Evolutionary conservation across 164 flowering plant genomes (phyloP).

Genomic region (Umbilicus rupestris): DNA sequence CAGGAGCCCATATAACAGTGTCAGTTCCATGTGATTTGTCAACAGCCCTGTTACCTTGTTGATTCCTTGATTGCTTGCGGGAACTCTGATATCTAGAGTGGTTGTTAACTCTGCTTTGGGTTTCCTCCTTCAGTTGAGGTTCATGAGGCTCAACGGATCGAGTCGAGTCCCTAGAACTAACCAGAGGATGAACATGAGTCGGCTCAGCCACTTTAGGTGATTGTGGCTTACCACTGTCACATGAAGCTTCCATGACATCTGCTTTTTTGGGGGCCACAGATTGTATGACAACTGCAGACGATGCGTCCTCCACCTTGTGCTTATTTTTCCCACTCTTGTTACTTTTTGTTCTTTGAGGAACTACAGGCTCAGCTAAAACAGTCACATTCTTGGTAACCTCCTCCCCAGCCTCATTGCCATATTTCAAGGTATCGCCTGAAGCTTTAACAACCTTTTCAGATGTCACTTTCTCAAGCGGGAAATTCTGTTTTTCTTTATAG

Average conservation of each 20-base stretch:
- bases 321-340: constrained; percentile 46
- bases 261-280: constrained; percentile 20
- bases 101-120: constrained; percentile 26
- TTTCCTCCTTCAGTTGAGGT: constrained; percentile 38
- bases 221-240: constrained; percentile 24
- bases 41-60: constrained; percentile 29
- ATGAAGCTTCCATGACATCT: constrained; percentile 16
- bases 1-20: constrained; percentile 89
- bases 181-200: constrained; percentile 16
- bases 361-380: constrained; percentile 22
- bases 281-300: constrained; percentile 15
- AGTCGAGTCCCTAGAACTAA: constrained; percentile 19
- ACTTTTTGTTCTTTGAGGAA: constrained; percentile 43
- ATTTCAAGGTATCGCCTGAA: constrained; percentile 17
- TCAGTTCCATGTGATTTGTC: constrained; percentile 52
- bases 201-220: constrained; percentile 18
- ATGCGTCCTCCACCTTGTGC: constrained; percentile 42
- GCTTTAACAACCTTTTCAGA: constrained; percentile 20
- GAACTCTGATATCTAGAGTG: constrained; percentile 57
- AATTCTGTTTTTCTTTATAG: constrained; percentile 43
- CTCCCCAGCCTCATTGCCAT: constrained; percentile 18
- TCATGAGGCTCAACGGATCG: constrained; percentile 24
- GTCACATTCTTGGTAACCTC: constrained; percentile 15
- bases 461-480: constrained; percentile 21
- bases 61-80: constrained; percentile 42